Evolutionary conservation across 2,329 filamentous ascomycete genomes (phyloP).

Genomic region (Colletotrichum gigasporum): DNA sequence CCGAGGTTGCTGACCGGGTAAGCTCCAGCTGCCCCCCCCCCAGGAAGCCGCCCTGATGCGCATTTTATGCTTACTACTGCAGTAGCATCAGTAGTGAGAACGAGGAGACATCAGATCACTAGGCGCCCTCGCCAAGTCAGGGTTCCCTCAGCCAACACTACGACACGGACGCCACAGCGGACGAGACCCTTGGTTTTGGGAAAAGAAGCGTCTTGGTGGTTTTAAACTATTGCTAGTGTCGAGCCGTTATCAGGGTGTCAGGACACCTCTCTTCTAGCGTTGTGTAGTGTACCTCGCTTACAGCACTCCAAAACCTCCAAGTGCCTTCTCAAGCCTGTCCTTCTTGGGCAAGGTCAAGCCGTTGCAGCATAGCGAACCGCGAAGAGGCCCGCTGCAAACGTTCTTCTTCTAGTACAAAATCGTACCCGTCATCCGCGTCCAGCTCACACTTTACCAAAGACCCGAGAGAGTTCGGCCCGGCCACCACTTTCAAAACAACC

Average conservation of each 20-base stretch:
- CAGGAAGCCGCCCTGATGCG: too few species aligned
- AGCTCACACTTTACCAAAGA: not conserved
- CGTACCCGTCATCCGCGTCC: not conserved
- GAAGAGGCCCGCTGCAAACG: too few species aligned
- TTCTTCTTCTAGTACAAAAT: too few species aligned
- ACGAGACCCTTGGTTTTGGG: not conserved
- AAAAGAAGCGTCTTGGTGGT: not conserved
- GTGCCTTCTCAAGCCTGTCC: slow-evolving; percentile 1
- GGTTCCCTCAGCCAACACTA: not conserved
- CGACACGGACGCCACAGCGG: slow-evolving; percentile 3
- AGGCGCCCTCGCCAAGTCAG: not conserved
- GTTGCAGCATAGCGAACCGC: too few species aligned
- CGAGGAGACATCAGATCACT: slow-evolving; percentile 12
- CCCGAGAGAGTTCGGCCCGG: slow-evolving; percentile 5
- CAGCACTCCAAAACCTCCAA: not conserved
- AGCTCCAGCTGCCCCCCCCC: not conserved
- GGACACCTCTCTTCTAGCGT: too few species aligned
- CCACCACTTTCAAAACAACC: not conserved
- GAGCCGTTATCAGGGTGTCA: too few species aligned
- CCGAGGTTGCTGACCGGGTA: not conserved
- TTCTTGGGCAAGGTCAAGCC: not conserved
- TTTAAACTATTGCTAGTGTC: not conserved
- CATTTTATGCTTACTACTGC: too few species aligned
- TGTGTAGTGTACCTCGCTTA: slow-evolving; percentile 7
- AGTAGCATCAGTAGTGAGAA: too few species aligned